Evolutionary conservation across 352 stramenopile genomes (phyloP), one percentile per base, ranked within the genome.

Genomic region (Pythium dissimile): DNA sequence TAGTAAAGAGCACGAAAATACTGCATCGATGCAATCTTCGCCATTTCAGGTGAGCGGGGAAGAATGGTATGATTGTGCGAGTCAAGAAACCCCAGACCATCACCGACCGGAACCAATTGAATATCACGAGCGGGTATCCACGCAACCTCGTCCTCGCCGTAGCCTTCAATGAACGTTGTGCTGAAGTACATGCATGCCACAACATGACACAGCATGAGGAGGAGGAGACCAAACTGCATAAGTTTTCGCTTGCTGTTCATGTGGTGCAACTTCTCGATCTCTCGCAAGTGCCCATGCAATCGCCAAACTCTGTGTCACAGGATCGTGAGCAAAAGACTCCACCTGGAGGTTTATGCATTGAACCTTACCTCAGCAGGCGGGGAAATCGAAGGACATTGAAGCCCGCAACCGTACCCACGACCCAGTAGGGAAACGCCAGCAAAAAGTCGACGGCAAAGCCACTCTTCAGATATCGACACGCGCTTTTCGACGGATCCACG

Each of bases 151-250:
- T 61, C 51, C 2, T 54, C 8, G 41, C 67, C 73, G 45, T 59
- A 79, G 2, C 67, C 71, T 48, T 79, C 67, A 15, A 73, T 35
- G 34, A 76, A 44, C 13, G 51, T 72, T 41, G 77, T 61, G 31
- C 67, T 69, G 31, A 76, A 79, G 50, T 76, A 64, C 10, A 75
- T 24, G 20, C 79, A 89, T 0, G 65, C 71, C 5, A 89, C 75
- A 5, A 89, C 35, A 18, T 89, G 79, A 42, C 75, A 80, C 24
- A 87, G 63, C 71, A 87, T 67, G 10, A 84, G 70, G 12, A 76
- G 56, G 5, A 73, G 53, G 7, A 73, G 10, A 0, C 75, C 53
- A 45, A 27, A 7, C 30, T 34, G 8, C 44, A 53, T 8, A 42
- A 86, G 46, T 16, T 74, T 75, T 8, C 68, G 60, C 34, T 69